A percentile compares a stretch with the other conserved stretches of the same genome.
These are phyloP conservation scores for Caloboletus firmus DNA, from an alignment of 1,284 basidiomycete species.

Conservation along the genomic window DNA sequence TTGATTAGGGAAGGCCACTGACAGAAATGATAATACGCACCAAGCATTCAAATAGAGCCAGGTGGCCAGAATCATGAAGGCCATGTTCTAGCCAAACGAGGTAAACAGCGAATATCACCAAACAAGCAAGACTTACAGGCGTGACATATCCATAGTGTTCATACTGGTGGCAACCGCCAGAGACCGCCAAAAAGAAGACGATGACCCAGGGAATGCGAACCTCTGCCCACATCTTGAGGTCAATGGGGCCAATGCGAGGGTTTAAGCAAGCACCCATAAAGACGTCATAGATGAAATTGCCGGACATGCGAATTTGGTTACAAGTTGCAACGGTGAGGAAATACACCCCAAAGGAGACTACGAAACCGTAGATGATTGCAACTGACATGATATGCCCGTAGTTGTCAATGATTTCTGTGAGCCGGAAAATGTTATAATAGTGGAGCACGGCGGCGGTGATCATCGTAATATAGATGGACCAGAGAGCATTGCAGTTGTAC, in stretches of 20 bases:
- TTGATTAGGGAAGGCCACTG: not conserved
- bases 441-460: conserved; percentile 78
- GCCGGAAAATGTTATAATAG: conserved; percentile 80
- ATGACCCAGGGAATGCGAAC: conserved; percentile 98
- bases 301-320: conserved; percentile 88
- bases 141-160: conserved; percentile 91
- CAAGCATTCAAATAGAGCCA: conserved; percentile 98
- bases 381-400: conserved; percentile 97
- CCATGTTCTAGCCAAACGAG: conserved; percentile 74
- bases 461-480: conserved; percentile 86
- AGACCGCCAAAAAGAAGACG: conserved; percentile 90
- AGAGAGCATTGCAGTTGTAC: conserved; percentile 97
- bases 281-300: conserved; percentile 91
- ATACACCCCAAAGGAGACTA: conserved; percentile 79
- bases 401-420: conserved; percentile 95
- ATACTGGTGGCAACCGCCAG: conserved; percentile 95
- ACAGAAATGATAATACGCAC: conserved; percentile 38
- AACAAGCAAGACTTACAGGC: conserved; percentile 54
- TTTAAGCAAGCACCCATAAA: conserved; percentile 97
- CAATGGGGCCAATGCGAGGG: conserved; percentile 90
- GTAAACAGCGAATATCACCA: not conserved
- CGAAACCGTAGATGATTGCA: conserved; percentile 89
- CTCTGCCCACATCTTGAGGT: conserved; percentile 99
- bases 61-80: conserved; percentile 94
- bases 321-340: conserved; percentile 76